These are phyloP conservation scores for Cerrena zonata DNA, from an alignment of 1,284 basidiomycete genomes.

Conservation along the genomic window DNA sequence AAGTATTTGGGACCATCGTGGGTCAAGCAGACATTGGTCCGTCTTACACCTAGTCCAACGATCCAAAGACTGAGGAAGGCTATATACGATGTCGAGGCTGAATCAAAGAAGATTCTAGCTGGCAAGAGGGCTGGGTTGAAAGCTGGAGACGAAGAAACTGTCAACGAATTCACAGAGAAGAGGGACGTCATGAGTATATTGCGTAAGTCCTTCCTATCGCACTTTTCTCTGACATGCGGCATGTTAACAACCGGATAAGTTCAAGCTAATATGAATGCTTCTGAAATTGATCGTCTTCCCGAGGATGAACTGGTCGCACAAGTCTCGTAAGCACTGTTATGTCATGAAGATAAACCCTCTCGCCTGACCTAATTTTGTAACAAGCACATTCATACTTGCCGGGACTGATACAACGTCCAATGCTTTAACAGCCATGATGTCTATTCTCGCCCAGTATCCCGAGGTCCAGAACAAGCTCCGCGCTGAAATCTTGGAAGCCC, in stretches of 20 bases:
- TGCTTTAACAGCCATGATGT: constrained; percentile 10
- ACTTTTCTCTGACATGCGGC: background rate
- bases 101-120: too few relatives aligned
- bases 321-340: constrained; percentile 6
- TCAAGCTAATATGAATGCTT: constrained; percentile 5
- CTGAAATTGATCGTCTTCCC: background rate
- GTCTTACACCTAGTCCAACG: too few relatives aligned
- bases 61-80: too few relatives aligned
- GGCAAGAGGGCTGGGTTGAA: constrained; percentile 16
- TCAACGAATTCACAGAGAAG: constrained; percentile 15
- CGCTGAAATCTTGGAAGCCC: too few relatives aligned
- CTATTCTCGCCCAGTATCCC: too few relatives aligned
- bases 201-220: constrained; percentile 7
- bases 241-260: constrained; percentile 1
- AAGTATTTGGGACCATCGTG: too few relatives aligned
- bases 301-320: too few relatives aligned
- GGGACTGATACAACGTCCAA: too few relatives aligned
- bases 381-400: constrained; percentile 7
- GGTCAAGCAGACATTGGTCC: too few relatives aligned
- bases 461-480: constrained; percentile 13
- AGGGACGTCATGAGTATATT: constrained; percentile 24
- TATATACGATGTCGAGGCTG: constrained; percentile 13
- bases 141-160: constrained; percentile 13
- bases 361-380: background rate
- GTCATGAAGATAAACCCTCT: background rate